A percentile compares a stretch with the other conserved stretches of the same genome.
Conservation (phyloP, 1,139 yeast genomes). For the Suhomyces choctaworum region DNA sequence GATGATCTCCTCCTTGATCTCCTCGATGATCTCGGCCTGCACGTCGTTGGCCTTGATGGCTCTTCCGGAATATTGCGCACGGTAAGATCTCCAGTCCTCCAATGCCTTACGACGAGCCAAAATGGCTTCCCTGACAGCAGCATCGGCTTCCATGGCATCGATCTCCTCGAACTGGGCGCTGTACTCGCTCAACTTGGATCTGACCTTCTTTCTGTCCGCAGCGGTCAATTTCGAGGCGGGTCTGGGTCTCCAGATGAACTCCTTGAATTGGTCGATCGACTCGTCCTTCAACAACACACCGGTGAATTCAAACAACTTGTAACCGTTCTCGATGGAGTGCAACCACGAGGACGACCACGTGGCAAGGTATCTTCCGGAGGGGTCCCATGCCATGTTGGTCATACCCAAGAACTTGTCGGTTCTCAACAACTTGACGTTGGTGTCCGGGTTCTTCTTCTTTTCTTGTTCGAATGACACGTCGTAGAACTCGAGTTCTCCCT, state of each 20-base stretch:
- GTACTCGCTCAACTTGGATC: slow-evolving; percentile 86
- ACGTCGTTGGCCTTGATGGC: slow-evolving; percentile 51
- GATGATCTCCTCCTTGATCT: slow-evolving; percentile 62
- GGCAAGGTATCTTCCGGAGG: slow-evolving; percentile 87
- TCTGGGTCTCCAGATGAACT: slow-evolving; percentile 96
- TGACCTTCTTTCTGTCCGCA: slow-evolving; percentile 83
- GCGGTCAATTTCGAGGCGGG: slow-evolving; percentile 76
- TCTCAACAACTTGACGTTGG: slow-evolving; percentile 64
- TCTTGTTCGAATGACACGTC: slow-evolving; percentile 71
- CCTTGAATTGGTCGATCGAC: slow-evolving; percentile 77
- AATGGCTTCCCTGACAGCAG: slow-evolving; percentile 88
- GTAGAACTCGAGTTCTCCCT: slow-evolving; percentile 78
- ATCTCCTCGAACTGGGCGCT: slow-evolving; percentile 91
- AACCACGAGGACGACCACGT: slow-evolving; percentile 89
- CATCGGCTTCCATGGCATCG: slow-evolving; percentile 96
- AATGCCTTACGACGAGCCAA: slow-evolving; percentile 79
- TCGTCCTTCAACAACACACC: slow-evolving; percentile 80
- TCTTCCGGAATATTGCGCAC: slow-evolving; percentile 55
- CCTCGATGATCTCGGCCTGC: slow-evolving; percentile 69
- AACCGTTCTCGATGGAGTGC: slow-evolving; percentile 87
- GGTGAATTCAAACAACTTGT: slow-evolving; percentile 79
- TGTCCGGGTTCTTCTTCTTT: slow-evolving; percentile 47
- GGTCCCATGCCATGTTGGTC: slow-evolving; percentile 91
- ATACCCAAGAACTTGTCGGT: slow-evolving; percentile 72
- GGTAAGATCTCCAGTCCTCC: slow-evolving; percentile 85